These are phyloP conservation scores for Anastatica hierochuntica DNA, from an alignment of 345 rosid species.

Conservation along the genomic window DNA sequence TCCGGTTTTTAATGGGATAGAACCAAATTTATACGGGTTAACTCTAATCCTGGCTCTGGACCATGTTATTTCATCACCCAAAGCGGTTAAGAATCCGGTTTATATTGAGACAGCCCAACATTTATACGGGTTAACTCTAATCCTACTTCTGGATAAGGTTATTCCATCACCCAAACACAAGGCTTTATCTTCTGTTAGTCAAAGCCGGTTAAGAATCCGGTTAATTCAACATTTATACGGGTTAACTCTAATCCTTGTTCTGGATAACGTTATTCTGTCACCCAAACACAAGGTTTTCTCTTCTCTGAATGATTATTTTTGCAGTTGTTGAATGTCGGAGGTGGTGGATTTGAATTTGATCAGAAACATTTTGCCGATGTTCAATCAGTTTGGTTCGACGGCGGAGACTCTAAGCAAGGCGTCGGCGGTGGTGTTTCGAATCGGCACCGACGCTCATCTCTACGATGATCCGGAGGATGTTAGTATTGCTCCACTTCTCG, in stretches of 20 bases:
- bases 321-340: background rate
- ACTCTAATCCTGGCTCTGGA: background rate
- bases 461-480: constrained; percentile 97
- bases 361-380: constrained; percentile 33
- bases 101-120: no score
- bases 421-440: constrained; percentile 69
- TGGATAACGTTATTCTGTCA: background rate
- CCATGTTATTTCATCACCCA: background rate
- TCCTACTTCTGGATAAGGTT: background rate
- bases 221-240: background rate
- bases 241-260: background rate
- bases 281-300: constrained; percentile 16
- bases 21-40: background rate
- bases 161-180: no score
- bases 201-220: no score
- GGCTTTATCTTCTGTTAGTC: no score
- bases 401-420: constrained; percentile 87
- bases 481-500: constrained; percentile 69
- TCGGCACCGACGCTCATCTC: constrained; percentile 94
- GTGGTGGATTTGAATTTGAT: constrained; percentile 9
- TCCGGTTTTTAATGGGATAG: no score
- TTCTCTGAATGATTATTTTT: background rate
- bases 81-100: no score
- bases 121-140: background rate
- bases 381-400: constrained; percentile 71